Conservation (phyloP, 2,329 filamentous ascomycete genomes). For the Fusarium lateritium region DNA sequence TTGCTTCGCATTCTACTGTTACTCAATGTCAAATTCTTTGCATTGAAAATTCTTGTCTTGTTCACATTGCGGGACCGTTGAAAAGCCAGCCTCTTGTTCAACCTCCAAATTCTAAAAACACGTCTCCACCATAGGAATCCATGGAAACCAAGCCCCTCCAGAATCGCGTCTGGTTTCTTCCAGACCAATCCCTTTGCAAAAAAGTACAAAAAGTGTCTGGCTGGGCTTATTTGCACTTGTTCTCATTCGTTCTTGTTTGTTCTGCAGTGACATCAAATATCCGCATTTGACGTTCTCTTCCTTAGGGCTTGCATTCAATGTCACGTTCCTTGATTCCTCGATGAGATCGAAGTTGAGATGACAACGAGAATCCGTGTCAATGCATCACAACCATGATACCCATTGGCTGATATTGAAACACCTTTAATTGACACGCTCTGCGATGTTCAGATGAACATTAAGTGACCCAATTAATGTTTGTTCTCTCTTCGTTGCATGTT, state of each 20-base stretch:
- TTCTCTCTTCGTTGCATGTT: background rate
- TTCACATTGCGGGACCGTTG: conserved; percentile 11
- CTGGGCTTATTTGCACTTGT: conserved; percentile 3
- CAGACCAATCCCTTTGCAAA: conserved; percentile 33
- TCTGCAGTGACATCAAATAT: conserved; percentile 1
- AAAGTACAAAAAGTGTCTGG: conserved; percentile 17
- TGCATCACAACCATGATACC: conserved; percentile 1
- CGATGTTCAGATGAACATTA: fast-evolving
- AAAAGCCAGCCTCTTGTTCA: conserved; percentile 31
- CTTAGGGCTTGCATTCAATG: conserved; percentile 4
- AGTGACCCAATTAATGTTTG: background rate
- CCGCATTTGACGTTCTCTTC: conserved; percentile 1
- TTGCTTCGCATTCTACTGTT: background rate
- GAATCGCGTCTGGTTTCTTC: conserved; percentile 31
- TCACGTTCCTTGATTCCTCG: background rate
- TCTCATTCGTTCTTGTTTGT: conserved; percentile 20
- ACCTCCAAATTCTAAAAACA: conserved; percentile 32
- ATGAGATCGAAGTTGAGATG: too few species aligned
- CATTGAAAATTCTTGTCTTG: background rate
- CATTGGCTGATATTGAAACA: background rate
- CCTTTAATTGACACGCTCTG: too few species aligned
- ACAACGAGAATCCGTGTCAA: background rate
- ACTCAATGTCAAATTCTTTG: background rate
- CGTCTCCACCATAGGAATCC: conserved; percentile 39
- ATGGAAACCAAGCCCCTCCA: conserved; percentile 11